phyloP scores from a whole-genome alignment of 2,329 filamentous ascomycete genomes.

The Emergomyces orientalis region DNA sequence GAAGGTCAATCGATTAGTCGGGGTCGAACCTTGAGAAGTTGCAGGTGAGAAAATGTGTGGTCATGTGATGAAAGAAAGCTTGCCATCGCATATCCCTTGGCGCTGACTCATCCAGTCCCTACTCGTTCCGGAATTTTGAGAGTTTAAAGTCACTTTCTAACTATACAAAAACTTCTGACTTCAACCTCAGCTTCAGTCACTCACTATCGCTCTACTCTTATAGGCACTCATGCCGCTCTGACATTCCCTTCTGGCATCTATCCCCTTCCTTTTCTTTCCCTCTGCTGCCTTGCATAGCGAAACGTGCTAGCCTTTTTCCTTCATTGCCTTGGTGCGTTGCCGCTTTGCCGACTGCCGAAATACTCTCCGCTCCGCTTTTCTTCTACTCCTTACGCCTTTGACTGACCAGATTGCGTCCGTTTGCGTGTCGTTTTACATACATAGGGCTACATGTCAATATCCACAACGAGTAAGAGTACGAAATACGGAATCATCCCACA shows the following conservation, averaged over 20 bases:
- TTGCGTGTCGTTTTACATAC: neutral
- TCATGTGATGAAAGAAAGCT: too few relatives aligned
- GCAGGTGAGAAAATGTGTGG: too few relatives aligned
- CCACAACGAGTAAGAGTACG: neutral
- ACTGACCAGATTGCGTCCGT: neutral
- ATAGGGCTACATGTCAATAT: neutral
- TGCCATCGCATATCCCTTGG: too few relatives aligned
- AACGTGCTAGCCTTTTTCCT: too few relatives aligned
- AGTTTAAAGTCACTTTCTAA: too few relatives aligned
- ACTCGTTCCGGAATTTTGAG: neutral
- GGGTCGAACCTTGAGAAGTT: too few relatives aligned
- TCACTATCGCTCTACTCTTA: neutral
- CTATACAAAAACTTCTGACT: too few relatives aligned
- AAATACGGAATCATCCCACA: neutral
- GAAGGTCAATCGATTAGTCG: too few relatives aligned
- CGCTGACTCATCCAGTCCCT: neutral
- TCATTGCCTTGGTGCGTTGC: neutral
- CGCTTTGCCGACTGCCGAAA: neutral
- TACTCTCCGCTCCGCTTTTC: neutral
- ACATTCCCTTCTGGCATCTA: too few relatives aligned
- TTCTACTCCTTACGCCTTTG: neutral
- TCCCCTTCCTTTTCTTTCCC: neutral
- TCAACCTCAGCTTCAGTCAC: neutral
- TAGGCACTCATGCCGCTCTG: neutral
- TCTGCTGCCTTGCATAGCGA: too few relatives aligned